Evolutionary conservation across 139 green algal genomes (phyloP).

Genomic region (Chlamydomonas sphaeroides): DNA sequence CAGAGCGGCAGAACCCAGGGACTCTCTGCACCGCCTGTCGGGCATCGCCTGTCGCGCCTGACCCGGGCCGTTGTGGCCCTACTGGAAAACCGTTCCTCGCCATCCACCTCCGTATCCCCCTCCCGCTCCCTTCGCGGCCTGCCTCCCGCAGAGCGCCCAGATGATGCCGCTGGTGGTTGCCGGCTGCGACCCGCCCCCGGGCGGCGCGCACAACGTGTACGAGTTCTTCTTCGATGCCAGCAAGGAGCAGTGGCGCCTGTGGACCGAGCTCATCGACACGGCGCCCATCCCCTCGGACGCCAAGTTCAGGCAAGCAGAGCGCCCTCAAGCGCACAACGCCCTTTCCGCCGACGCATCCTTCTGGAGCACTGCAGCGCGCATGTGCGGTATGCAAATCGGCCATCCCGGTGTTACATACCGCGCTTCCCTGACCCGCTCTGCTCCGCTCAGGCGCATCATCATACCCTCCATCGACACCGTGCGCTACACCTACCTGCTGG

Average conservation of each 20-base stretch:
- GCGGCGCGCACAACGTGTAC: constrained; percentile 36
- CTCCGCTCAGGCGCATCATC: constrained; percentile 67
- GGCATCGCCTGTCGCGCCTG: too few species aligned
- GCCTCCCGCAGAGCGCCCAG: not conserved
- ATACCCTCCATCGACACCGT: constrained; percentile 75
- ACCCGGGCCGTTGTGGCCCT: too few species aligned
- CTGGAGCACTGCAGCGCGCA: too few species aligned
- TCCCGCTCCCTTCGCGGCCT: not conserved
- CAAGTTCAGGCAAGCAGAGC: constrained; percentile 46
- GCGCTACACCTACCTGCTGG: constrained; percentile 78
- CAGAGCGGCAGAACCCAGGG: too few species aligned
- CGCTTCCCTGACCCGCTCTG: not conserved
- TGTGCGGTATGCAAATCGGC: too few species aligned
- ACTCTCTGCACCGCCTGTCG: too few species aligned
- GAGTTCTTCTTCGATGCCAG: constrained; percentile 61
- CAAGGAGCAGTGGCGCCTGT: constrained; percentile 50
- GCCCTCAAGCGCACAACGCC: too few species aligned
- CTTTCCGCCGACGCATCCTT: too few species aligned
- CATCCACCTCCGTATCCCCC: too few species aligned
- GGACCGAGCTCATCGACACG: constrained; percentile 48
- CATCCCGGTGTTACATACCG: too few species aligned
- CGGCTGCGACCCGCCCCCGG: not conserved
- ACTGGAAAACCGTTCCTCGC: too few species aligned
- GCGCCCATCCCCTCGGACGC: constrained; percentile 49
- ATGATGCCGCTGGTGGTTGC: constrained; percentile 54